Conservation (phyloP, 2,329 filamentous ascomycete species). For the Penicillium sp. region DNA sequence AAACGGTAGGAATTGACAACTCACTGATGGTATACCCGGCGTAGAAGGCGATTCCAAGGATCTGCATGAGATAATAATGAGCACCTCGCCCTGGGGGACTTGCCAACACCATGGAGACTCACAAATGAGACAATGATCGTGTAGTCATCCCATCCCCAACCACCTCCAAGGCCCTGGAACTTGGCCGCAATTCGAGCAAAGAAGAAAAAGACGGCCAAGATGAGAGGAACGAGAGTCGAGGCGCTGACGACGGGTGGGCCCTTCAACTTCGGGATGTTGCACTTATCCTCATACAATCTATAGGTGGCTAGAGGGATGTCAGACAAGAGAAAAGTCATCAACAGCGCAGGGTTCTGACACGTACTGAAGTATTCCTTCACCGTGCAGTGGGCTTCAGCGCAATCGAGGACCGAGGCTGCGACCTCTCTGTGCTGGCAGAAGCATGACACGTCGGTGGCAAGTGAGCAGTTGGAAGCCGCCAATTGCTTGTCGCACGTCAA, state of each 20-base stretch:
- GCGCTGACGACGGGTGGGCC: background rate
- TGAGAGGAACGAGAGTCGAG: conserved; percentile 11
- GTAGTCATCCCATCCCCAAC: conserved; percentile 18
- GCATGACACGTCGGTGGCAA: conserved; percentile 7
- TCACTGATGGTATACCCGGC: conserved; percentile 8
- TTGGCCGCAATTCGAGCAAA: conserved; percentile 12
- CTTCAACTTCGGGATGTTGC: conserved; percentile 7
- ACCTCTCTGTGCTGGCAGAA: conserved; percentile 8
- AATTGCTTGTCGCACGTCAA: conserved; percentile 5
- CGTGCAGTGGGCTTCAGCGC: conserved; percentile 9
- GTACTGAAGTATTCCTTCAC: conserved; percentile 13
- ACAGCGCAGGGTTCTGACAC: background rate
- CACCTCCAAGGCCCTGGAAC: conserved; percentile 10
- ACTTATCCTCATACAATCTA: conserved; percentile 10
- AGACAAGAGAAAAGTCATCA: background rate
- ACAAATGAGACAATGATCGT: conserved; percentile 17
- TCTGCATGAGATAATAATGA: conserved; percentile 1
- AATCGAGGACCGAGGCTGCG: conserved; percentile 3
- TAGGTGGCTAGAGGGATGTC: conserved; percentile 7
- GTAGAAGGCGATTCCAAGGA: conserved; percentile 10
- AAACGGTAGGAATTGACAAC: background rate
- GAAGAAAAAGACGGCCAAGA: conserved; percentile 15
- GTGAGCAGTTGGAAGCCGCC: conserved; percentile 7
- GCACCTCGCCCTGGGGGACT: background rate
- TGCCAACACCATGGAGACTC: background rate